Evolutionary conservation across 345 rosid species (phyloP).

Genomic region (Ailanthus altissimus): DNA sequence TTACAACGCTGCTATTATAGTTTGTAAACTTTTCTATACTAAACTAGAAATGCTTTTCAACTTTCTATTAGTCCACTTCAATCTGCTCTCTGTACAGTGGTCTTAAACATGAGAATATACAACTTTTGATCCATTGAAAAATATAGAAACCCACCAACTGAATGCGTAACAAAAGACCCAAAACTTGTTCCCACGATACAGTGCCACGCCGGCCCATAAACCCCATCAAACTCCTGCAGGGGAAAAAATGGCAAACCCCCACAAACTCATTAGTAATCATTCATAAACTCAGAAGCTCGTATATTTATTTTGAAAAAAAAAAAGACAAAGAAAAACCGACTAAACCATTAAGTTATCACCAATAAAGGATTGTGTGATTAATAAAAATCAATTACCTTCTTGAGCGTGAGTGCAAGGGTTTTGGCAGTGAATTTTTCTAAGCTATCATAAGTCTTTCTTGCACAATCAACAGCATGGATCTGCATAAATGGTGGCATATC

Average conservation of each 20-base stretch:
- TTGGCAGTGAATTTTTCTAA: constrained; percentile 70
- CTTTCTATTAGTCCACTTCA: constrained; percentile 24
- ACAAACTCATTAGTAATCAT: constrained; percentile 17
- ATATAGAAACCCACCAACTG: constrained; percentile 62
- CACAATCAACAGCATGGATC: constrained; percentile 74
- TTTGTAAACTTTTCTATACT: constrained; percentile 11
- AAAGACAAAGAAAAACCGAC: background rate
- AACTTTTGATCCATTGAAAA: constrained; percentile 59
- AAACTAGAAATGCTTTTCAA: constrained; percentile 10
- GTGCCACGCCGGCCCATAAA: constrained; percentile 68
- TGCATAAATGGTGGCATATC: constrained; percentile 88
- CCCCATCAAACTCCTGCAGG: constrained; percentile 61
- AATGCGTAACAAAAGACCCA: constrained; percentile 64
- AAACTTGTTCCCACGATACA: constrained; percentile 66
- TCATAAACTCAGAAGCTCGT: constrained; percentile 5
- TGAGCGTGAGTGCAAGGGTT: constrained; percentile 62
- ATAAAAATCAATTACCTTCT: constrained; percentile 46
- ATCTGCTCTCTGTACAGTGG: constrained; percentile 58
- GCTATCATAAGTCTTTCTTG: constrained; percentile 65
- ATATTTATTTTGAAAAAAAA: background rate
- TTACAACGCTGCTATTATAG: constrained; percentile 8
- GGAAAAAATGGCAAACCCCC: constrained; percentile 18
- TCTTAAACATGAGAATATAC: constrained; percentile 59
- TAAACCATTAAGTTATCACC: background rate
- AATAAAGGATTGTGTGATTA: background rate